A percentile compares a stretch with the other conserved stretches of the same genome.
These are phyloP conservation scores for Volvox africanus DNA, from an alignment of 139 green algal species.

Conservation along the genomic window DNA sequence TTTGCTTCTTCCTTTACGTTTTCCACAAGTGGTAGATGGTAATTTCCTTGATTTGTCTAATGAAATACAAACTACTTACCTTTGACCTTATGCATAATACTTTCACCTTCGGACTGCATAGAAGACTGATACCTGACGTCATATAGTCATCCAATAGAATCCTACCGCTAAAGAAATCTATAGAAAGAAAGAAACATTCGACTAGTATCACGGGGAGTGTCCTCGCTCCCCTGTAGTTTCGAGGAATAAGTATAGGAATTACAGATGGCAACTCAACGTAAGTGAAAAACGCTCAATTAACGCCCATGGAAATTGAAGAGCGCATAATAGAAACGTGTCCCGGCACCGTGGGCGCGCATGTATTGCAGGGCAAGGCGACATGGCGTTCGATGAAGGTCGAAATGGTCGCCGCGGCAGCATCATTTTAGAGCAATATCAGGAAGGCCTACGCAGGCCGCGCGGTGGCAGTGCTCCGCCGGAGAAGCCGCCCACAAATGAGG, in stretches of 20 bases:
- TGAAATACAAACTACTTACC: no score
- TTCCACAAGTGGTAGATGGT: no score
- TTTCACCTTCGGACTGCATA: no score
- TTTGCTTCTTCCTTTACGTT: no score
- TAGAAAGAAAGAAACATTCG: neutral
- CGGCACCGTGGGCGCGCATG: neutral
- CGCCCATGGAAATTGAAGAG: neutral
- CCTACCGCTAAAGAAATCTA: neutral
- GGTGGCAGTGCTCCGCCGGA: conserved; percentile 44
- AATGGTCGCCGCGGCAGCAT: conserved; percentile 49
- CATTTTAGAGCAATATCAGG: conserved; percentile 55
- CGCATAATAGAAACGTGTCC: neutral
- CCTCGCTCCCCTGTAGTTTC: neutral
- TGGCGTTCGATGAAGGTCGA: conserved; percentile 24
- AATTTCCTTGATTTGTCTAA: no score
- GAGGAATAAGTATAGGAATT: neutral
- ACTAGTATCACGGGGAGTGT: neutral
- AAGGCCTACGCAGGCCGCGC: conserved; percentile 49
- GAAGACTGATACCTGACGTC: neutral
- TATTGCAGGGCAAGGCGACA: neutral
- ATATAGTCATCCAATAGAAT: neutral
- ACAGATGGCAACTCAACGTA: neutral
- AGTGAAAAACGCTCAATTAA: neutral
- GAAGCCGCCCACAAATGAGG: conserved; percentile 69
- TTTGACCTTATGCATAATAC: no score